These are phyloP conservation scores for Talaromyces sp. DNA, from an alignment of 2,329 filamentous ascomycete genomes.

Conservation along the genomic window DNA sequence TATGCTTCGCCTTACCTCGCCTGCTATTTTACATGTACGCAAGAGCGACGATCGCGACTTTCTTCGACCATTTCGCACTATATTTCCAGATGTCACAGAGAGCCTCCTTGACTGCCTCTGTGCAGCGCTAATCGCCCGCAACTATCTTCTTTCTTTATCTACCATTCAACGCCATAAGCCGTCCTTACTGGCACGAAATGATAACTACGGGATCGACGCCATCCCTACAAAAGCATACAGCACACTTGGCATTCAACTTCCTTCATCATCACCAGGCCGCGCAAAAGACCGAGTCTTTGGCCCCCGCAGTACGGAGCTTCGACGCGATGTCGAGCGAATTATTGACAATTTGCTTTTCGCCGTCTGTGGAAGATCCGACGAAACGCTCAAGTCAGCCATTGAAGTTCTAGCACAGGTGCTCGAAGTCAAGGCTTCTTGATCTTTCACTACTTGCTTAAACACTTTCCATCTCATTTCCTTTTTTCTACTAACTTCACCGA, in stretches of 20 bases:
- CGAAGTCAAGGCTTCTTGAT: conserved; percentile 31
- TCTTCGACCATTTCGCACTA: conserved; percentile 37
- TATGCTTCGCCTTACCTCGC: conserved; percentile 41
- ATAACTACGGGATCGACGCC: conserved; percentile 29
- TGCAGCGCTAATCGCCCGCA: conserved; percentile 40
- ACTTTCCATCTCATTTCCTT: not conserved
- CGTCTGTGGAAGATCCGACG: conserved; percentile 39
- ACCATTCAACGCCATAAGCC: conserved; percentile 26
- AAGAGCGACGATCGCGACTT: conserved; percentile 40
- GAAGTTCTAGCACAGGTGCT: conserved; percentile 43
- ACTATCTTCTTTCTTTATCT: conserved; percentile 40
- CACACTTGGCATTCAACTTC: conserved; percentile 36
- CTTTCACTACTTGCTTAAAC: not conserved
- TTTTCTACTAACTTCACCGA: conserved; percentile 5
- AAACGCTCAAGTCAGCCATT: conserved; percentile 40
- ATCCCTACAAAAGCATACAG: conserved; percentile 38
- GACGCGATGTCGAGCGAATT: conserved; percentile 35
- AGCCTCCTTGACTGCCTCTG: conserved; percentile 41
- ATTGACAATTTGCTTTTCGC: conserved; percentile 41
- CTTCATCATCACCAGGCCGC: conserved; percentile 26
- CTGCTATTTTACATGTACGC: conserved; percentile 42
- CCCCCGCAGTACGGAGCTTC: conserved; percentile 34
- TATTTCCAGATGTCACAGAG: conserved; percentile 39
- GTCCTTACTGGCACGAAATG: conserved; percentile 20
- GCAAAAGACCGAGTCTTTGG: conserved; percentile 35